Percentiles rank a stretch among this genome's conserved stretches.
phyloP scores from a whole-genome alignment of 192 early-diverging fungal species.

The Kappamyces sp. region DNA sequence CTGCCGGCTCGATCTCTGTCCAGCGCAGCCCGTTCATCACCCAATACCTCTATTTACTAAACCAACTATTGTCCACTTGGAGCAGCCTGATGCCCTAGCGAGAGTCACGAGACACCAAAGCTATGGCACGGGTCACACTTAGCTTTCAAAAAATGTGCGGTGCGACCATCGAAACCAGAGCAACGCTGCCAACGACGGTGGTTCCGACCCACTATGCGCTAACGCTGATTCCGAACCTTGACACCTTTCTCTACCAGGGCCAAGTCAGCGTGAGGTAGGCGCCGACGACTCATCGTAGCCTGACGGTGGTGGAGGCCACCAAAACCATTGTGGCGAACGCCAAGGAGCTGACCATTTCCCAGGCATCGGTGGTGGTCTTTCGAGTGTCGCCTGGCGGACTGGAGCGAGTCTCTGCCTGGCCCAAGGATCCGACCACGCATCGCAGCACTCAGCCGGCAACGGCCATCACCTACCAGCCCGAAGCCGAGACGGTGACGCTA shows the following conservation, averaged over 20 bases:
- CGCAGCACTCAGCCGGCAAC: constrained; percentile 35
- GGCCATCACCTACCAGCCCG: constrained; percentile 35
- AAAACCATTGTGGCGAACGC: constrained; percentile 36
- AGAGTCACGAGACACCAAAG: too few species aligned
- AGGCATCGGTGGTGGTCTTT: constrained; percentile 23
- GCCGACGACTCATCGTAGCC: constrained; percentile 13
- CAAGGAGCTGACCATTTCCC: constrained; percentile 32
- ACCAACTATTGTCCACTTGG: too few species aligned
- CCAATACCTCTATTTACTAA: too few species aligned
- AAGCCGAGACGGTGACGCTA: constrained; percentile 41
- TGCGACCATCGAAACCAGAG: constrained; percentile 22
- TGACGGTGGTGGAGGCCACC: constrained; percentile 36
- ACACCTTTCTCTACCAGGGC: constrained; percentile 10
- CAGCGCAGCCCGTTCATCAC: too few species aligned
- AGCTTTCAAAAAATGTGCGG: not conserved
- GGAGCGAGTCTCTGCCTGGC: not conserved
- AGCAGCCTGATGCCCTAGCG: too few species aligned
- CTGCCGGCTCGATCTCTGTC: too few species aligned
- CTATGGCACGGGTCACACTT: too few species aligned
- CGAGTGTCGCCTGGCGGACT: constrained; percentile 1
- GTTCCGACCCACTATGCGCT: constrained; percentile 80
- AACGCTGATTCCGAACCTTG: constrained; percentile 58
- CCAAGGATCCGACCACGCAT: constrained; percentile 1
- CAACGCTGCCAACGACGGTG: constrained; percentile 81
- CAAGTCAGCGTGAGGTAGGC: not conserved